Evolutionary conservation across 192 early-diverging fungal genomes (phyloP).

Genomic region (Coemansia sp.): DNA sequence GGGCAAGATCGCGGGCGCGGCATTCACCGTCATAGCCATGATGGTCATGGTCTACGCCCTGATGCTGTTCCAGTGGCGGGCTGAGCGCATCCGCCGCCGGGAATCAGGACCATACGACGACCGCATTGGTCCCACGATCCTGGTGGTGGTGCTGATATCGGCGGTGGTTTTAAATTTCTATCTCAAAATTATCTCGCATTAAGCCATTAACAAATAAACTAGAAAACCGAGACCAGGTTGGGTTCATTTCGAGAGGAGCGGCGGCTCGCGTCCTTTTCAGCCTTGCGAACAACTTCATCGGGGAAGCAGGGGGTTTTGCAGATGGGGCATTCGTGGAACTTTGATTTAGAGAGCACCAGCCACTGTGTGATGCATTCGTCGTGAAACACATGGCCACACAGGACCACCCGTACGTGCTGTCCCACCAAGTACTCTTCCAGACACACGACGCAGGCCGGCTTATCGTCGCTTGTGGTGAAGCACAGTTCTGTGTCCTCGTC

Average conservation of each 20-base stretch:
- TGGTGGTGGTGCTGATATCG: conserved; percentile 60
- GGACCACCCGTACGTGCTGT: conserved; percentile 59
- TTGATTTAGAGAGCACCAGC: conserved; percentile 31
- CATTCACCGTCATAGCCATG: conserved; percentile 73
- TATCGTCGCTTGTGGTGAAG: background rate
- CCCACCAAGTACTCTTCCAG: conserved; percentile 59
- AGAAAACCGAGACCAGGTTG: conserved; percentile 23
- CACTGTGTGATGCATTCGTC: conserved; percentile 58
- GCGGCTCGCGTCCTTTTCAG: conserved; percentile 12
- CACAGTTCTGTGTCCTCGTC: background rate
- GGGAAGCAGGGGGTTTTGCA: conserved; percentile 42
- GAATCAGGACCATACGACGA: conserved; percentile 75
- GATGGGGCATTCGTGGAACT: conserved; percentile 45
- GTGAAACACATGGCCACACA: conserved; percentile 67
- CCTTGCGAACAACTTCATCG: conserved; percentile 22
- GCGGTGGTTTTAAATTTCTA: conserved; percentile 73
- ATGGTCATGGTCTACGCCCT: conserved; percentile 77
- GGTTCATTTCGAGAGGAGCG: background rate
- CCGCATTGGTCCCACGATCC: conserved; percentile 17
- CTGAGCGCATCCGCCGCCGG: conserved; percentile 63
- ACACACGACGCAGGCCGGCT: conserved; percentile 63
- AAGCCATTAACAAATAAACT: background rate
- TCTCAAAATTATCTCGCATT: conserved; percentile 2
- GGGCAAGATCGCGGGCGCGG: conserved; percentile 62
- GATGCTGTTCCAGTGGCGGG: conserved; percentile 71